Conservation (phyloP, 2,329 filamentous ascomycete species). For the Beauveria rudraprayagi region DNA sequence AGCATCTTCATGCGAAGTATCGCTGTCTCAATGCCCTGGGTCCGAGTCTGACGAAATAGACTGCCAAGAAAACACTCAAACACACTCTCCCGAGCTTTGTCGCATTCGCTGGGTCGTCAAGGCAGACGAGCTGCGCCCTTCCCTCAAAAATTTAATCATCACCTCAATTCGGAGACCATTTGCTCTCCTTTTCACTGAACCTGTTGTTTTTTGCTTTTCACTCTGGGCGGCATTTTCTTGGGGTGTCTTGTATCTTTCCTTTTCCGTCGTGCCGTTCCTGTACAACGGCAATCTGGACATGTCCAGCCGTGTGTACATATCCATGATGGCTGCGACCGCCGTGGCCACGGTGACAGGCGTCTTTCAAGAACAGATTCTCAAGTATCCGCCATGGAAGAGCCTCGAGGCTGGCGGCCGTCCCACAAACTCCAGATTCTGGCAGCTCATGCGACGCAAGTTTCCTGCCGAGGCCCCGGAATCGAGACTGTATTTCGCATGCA, state of each 20-base stretch:
- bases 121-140: constrained; percentile 67
- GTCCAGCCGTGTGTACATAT: constrained; percentile 63
- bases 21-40: neutral
- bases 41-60: constrained; percentile 5
- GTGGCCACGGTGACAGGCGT: constrained; percentile 63
- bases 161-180: constrained; percentile 74
- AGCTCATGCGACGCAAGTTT: constrained; percentile 36
- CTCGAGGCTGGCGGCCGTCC: constrained; percentile 16
- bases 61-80: neutral
- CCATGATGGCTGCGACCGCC: constrained; percentile 60
- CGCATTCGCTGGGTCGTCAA: constrained; percentile 74
- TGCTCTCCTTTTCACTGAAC: constrained; percentile 65
- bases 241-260: constrained; percentile 81
- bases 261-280: constrained; percentile 71
- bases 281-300: constrained; percentile 59
- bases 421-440: constrained; percentile 32
- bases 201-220: constrained; percentile 78
- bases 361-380: constrained; percentile 61
- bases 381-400: constrained; percentile 29
- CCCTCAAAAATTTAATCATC: constrained; percentile 59
- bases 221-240: constrained; percentile 86
- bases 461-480: constrained; percentile 59
- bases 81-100: constrained; percentile 12
- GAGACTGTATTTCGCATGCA: constrained; percentile 74
- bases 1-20: neutral